A percentile compares a stretch with the other conserved stretches of the same genome.
Evolutionary conservation across 192 early-diverging fungal genomes (phyloP).

Genomic region (Coemansia sp.): DNA sequence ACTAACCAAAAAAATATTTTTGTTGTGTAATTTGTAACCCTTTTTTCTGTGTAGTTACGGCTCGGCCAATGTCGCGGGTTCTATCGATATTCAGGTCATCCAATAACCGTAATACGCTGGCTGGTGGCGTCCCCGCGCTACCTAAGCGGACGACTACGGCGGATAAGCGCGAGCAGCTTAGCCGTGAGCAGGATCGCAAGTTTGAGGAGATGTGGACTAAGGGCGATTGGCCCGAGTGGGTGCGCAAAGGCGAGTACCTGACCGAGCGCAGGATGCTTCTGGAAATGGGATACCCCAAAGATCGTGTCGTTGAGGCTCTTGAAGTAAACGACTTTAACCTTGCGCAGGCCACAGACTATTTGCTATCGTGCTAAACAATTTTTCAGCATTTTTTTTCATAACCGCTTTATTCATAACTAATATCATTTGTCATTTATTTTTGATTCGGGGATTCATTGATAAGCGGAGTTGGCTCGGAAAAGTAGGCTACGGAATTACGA

Average conservation of each 20-base stretch:
- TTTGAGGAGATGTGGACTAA: constrained; percentile 51
- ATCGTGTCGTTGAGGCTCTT: constrained; percentile 55
- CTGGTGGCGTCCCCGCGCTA: constrained; percentile 5
- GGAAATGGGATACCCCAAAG: constrained; percentile 56
- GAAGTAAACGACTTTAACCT: constrained; percentile 57
- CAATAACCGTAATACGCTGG: constrained; percentile 9
- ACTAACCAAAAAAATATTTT: constrained; percentile 5
- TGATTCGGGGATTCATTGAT: neutral
- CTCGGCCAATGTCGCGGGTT: constrained; percentile 54
- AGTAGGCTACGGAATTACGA: neutral
- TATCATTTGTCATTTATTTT: neutral
- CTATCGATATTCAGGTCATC: constrained; percentile 52
- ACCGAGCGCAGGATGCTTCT: constrained; percentile 42
- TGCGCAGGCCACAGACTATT: constrained; percentile 51
- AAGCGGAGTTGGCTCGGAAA: neutral
- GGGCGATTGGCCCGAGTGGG: constrained; percentile 53
- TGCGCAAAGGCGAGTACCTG: constrained; percentile 37
- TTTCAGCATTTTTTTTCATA: constrained; percentile 3
- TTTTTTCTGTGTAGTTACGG: constrained; percentile 33
- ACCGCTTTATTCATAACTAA: neutral
- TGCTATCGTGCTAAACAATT: constrained; percentile 34
- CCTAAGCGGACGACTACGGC: constrained; percentile 20
- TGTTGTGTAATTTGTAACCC: neutral
- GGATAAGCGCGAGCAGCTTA: constrained; percentile 36
- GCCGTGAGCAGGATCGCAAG: constrained; percentile 38